Conservation (phyloP, 805 yeast genomes). For the Wickerhamiella lipophila region DNA sequence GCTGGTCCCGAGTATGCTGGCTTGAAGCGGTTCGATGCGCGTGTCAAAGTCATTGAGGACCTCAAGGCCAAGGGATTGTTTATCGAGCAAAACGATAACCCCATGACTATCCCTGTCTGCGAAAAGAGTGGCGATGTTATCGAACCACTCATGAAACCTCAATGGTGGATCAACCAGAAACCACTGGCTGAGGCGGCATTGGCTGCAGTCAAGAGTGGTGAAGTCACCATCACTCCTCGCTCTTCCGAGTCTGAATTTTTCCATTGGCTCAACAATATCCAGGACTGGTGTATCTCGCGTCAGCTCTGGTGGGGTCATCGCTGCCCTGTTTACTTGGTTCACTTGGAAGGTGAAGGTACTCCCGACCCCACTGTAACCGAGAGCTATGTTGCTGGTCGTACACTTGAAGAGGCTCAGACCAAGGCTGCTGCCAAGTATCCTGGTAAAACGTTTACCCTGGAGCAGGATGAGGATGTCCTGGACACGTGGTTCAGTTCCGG, state of each 20-base stretch:
- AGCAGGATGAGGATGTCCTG: conserved; percentile 94
- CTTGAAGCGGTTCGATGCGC: conserved; percentile 86
- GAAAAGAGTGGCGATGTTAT: conserved; percentile 94
- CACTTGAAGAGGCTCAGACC: conserved; percentile 63
- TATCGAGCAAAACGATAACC: conserved; percentile 81
- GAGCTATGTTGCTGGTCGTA: conserved; percentile 88
- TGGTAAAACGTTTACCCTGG: conserved; percentile 53
- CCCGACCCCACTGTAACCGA: conserved; percentile 52
- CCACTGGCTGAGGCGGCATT: conserved; percentile 83
- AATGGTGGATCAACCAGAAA: conserved; percentile 96
- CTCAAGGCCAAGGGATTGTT: conserved; percentile 62
- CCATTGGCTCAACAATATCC: conserved; percentile 91
- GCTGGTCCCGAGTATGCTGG: conserved; percentile 76
- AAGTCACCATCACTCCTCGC: conserved; percentile 71
- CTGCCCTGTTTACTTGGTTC: conserved; percentile 87
- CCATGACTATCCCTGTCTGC: conserved; percentile 89
- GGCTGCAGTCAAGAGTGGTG: conserved; percentile 70
- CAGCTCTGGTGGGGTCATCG: conserved; percentile 95
- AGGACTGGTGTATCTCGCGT: conserved; percentile 99
- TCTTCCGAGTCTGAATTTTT: conserved; percentile 85
- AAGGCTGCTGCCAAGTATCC: conserved; percentile 72
- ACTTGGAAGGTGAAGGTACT: conserved; percentile 50
- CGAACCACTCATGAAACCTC: conserved; percentile 95
- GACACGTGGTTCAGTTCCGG: conserved; percentile 99
- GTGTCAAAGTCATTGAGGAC: conserved; percentile 67